Evolutionary conservation across 2,329 filamentous ascomycete species (phyloP).

Genomic region (Colletotrichum sp.): DNA sequence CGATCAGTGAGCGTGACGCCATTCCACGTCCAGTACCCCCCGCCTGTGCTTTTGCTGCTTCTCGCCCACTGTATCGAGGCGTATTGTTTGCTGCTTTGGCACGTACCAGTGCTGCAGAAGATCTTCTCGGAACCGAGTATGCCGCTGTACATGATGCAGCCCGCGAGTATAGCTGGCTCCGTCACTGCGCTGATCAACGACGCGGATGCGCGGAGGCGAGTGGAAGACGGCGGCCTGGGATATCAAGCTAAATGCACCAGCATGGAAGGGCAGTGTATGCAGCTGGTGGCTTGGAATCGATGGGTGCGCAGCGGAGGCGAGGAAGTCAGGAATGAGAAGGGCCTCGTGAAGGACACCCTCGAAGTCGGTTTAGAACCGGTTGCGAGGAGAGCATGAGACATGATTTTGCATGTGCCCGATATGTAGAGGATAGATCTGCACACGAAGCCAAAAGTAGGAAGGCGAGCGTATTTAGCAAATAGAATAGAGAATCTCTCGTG

Average conservation of each 20-base stretch:
- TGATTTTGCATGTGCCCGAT: not conserved
- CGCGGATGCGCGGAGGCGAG: conserved; percentile 36
- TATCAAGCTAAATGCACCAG: conserved; percentile 41
- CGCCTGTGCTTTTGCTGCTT: conserved; percentile 41
- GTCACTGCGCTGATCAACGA: conserved; percentile 43
- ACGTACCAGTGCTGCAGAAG: conserved; percentile 27
- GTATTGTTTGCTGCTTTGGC: conserved; percentile 34
- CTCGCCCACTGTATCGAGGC: conserved; percentile 42
- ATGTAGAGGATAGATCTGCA: not conserved
- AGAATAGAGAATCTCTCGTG: not conserved
- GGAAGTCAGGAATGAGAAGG: not conserved
- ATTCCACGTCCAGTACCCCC: conserved; percentile 34
- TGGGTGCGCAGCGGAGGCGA: conserved; percentile 9
- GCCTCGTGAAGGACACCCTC: conserved; percentile 10
- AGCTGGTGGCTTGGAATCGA: conserved; percentile 45
- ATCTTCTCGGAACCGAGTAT: conserved; percentile 35
- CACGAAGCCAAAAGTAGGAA: not conserved
- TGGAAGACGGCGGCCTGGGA: conserved; percentile 46
- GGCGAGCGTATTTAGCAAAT: not conserved
- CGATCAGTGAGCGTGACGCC: conserved; percentile 32
- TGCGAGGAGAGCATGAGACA: conserved; percentile 2
- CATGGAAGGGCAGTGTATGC: conserved; percentile 46
- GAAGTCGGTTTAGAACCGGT: conserved; percentile 17
- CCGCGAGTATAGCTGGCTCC: conserved; percentile 39
- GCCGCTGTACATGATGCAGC: conserved; percentile 44